Base-by-base conservation (phyloP, 163 green algal genomes). In the Chloromonas sp. region DNA sequence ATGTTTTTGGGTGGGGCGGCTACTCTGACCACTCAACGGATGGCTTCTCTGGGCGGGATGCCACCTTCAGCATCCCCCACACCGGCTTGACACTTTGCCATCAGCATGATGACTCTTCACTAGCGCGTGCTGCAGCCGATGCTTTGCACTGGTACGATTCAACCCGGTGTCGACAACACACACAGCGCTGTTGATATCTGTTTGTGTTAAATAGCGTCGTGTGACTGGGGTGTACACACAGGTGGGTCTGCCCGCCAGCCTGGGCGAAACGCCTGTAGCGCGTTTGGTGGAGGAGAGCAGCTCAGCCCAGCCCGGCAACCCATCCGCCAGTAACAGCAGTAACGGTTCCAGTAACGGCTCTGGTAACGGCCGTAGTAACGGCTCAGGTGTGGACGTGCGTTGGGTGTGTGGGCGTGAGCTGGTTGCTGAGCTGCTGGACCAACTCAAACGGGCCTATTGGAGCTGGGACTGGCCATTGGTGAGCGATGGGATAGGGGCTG, bases 381-480 rank as follows among this genome's bases (percentile, higher is more conserved):
- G 36, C 36, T 36, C 36, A 36, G 66, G 5, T 5, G 66, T 74
- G 66, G 66, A 11, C 66, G 66, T 74, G 66, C 66, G 66, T 5
- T 74, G 66, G 77, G n/a, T 81, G 77, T 36, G 36, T 81, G 77
- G 77, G 36, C 77, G 36, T 57, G 83, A 82, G 83, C 14, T 86
- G 15, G 3, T 83, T 76, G 83, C 83, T 36, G 77, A 86, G 77
- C 77, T 82, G 71, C 77, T 86, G 60, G 83, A 86, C 61, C 83
- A 86, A 77, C 83, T 86, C 60, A 86, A 86, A 61, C 76, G 83
- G 15, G 83, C 81, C 60, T 86, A 86, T 77, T 86, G 83, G 83
- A 78, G 36, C 1, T 86, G 83, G 83, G 83, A 86, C 61, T 86
- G 83, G 83, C 60, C 83, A 15, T 14, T 83, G 76, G 83, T 86